phyloP scores from a whole-genome alignment of 176 grass and related monocot species.

The Lolium rigidum region DNA sequence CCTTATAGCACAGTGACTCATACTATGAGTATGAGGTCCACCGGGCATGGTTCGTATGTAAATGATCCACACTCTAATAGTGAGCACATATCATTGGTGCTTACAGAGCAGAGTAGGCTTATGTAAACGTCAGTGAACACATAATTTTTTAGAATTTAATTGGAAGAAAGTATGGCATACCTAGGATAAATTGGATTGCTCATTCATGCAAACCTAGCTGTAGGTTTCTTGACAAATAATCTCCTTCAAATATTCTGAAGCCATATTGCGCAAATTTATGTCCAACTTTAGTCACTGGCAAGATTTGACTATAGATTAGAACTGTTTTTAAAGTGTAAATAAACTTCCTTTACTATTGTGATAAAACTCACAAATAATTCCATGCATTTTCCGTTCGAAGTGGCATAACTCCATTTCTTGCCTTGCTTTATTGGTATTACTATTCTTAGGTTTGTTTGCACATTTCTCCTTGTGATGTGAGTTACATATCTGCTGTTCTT shows the following conservation, averaged over 20 bases:
- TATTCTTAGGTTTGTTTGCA: slow-evolving; percentile 13
- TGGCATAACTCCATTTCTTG: slow-evolving; percentile 2
- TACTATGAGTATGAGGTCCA: slow-evolving; percentile 9
- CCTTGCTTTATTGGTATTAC: background rate
- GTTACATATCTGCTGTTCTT: background rate
- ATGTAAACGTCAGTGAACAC: background rate
- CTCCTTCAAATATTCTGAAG: slow-evolving; percentile 3
- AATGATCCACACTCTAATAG: background rate
- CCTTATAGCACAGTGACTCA: background rate
- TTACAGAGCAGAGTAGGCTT: background rate
- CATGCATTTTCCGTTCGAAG: background rate
- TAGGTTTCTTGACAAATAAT: background rate
- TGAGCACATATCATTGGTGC: background rate
- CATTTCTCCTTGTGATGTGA: background rate
- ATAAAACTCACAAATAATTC: background rate
- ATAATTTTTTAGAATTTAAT: no score
- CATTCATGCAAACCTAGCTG: background rate
- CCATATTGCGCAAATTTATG: background rate
- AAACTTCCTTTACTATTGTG: slow-evolving; percentile 1
- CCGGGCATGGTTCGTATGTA: background rate
- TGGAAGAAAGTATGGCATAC: background rate
- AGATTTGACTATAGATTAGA: background rate
- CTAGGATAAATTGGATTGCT: background rate
- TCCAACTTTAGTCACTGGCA: background rate
- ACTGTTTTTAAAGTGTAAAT: background rate